phyloP scores from a whole-genome alignment of 1,284 basidiomycete genomes.

The Fomitiporia mediterranea region DNA sequence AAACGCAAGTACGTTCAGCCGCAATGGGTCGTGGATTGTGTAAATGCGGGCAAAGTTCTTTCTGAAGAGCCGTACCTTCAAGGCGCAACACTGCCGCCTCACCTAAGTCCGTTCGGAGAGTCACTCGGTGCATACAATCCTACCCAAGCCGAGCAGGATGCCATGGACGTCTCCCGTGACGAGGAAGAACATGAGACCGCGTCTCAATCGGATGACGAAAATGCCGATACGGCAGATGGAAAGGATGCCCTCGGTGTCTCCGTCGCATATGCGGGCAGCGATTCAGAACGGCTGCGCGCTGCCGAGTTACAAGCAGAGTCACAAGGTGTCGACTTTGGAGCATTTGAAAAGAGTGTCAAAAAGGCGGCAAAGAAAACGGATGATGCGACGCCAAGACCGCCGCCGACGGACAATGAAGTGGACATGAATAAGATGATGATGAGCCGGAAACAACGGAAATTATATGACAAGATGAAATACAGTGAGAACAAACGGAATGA shows the following conservation, averaged over 20 bases:
- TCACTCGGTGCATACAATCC: slow-evolving; percentile 77
- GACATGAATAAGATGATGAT: slow-evolving; percentile 99
- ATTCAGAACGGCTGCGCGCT: slow-evolving; percentile 72
- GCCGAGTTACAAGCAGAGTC: slow-evolving; percentile 94
- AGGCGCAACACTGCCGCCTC: slow-evolving; percentile 87
- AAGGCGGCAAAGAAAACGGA: slow-evolving; percentile 55
- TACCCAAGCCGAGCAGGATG: slow-evolving; percentile 35
- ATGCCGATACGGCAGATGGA: slow-evolving; percentile 32
- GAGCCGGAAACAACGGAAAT: slow-evolving; percentile 93
- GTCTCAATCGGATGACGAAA: slow-evolving; percentile 32
- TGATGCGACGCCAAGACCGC: too few relatives aligned
- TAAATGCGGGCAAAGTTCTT: slow-evolving; percentile 84
- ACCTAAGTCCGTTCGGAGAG: slow-evolving; percentile 94
- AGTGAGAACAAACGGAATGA: slow-evolving; percentile 74
- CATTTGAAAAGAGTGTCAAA: slow-evolving; percentile 78
- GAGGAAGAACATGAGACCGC: slow-evolving; percentile 34
- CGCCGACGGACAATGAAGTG: slow-evolving; percentile 48
- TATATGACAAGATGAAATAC: slow-evolving; percentile 95
- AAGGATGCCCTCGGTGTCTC: slow-evolving; percentile 44
- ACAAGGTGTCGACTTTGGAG: slow-evolving; percentile 78
- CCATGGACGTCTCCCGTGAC: slow-evolving; percentile 31
- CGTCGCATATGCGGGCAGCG: slow-evolving; percentile 51
- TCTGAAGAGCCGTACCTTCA: slow-evolving; percentile 86
- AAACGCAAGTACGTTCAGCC: slow-evolving; percentile 92
- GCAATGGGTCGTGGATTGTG: slow-evolving; percentile 97